These are phyloP conservation scores for Astragalus membranaceus DNA, from an alignment of 306 rosid species.

Conservation along the genomic window DNA sequence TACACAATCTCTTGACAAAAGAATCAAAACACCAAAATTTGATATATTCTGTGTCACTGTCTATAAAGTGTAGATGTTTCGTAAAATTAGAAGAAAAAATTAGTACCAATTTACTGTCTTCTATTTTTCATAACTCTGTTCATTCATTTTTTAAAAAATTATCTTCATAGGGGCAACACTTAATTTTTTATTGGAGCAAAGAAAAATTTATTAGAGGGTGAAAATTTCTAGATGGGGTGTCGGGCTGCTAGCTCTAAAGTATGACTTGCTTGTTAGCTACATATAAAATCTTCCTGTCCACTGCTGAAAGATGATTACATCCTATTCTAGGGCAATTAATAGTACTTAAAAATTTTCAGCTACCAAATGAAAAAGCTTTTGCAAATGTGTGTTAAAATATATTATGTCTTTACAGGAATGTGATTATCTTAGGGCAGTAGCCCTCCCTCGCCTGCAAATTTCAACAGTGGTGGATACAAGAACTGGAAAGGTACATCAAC, in stretches of 20 bases:
- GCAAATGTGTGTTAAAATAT: background rate
- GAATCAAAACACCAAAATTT: too few relatives aligned
- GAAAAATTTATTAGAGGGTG: background rate
- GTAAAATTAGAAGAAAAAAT: too few relatives aligned
- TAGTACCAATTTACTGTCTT: too few relatives aligned
- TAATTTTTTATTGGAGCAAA: too few relatives aligned
- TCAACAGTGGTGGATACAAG: conserved; percentile 92
- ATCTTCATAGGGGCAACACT: too few relatives aligned
- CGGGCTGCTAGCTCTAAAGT: background rate
- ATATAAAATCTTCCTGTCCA: conserved; percentile 2
- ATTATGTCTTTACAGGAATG: conserved; percentile 61
- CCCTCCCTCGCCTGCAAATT: conserved; percentile 75
- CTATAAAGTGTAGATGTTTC: too few relatives aligned
- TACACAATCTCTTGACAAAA: too few relatives aligned
- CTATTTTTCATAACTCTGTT: too few relatives aligned
- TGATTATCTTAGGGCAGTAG: conserved; percentile 72
- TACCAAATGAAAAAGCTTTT: background rate
- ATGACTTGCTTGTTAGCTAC: background rate
- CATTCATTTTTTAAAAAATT: too few relatives aligned
- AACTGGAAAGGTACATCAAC: conserved; percentile 72
- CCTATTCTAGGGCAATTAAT: background rate
- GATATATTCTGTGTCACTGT: too few relatives aligned
- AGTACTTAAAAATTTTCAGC: conserved; percentile 7
- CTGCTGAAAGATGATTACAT: background rate
- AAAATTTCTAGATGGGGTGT: background rate